Evolutionary conservation across 441 rosid species (phyloP), one percentile per base, ranked within the genome.

Genomic region (Euphorbia corollata): DNA sequence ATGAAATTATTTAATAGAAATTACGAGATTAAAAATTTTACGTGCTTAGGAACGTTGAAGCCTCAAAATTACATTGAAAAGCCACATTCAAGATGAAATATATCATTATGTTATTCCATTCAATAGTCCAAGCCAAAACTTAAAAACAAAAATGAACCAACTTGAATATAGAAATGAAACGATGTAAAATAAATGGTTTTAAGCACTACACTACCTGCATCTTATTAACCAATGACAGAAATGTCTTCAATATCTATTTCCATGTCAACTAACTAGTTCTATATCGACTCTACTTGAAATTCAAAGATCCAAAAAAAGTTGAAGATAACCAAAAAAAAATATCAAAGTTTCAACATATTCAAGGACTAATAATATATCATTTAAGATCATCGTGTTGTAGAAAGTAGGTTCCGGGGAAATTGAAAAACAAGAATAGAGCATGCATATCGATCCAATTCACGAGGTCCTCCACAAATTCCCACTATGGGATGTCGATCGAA

Each of bases 121-220:
- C 19, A 32, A 30, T 27, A 41, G 36, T 56, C 63, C n/a, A 38
- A 34, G 59, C 11, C 6, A 55, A 64, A 32, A 70, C 30, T 64
- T 34, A 34, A 64, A 18, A 30, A 4, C 18, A n/a, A 38, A 27
- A 51, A 43, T 6, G 27, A 62, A 57, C 13, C 27, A 55, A 56
- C 41, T 19, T 3, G 41, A 36, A 47, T 51, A 24, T n/a, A 16
- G 15, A 23, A 18, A 27, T 9, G 59, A 39, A 39, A 27, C 32
- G 32, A 70, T 16, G 23, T 9, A 22, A 47, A 48, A 66, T 20
- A 66, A 58, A 70, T 6, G 2, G 68, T 32, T 54, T 51, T 5
- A 55, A 63, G 30, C 22, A 70, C 72, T 67, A 93, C 22, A 70
- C 72, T 67, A 93, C 97, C 96, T 93, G 96, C 96, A 93, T 91